Evolutionary conservation across 176 grass and related monocot genomes (phyloP), one percentile per base, ranked within the genome.

Genomic region (Carex cristatella): DNA sequence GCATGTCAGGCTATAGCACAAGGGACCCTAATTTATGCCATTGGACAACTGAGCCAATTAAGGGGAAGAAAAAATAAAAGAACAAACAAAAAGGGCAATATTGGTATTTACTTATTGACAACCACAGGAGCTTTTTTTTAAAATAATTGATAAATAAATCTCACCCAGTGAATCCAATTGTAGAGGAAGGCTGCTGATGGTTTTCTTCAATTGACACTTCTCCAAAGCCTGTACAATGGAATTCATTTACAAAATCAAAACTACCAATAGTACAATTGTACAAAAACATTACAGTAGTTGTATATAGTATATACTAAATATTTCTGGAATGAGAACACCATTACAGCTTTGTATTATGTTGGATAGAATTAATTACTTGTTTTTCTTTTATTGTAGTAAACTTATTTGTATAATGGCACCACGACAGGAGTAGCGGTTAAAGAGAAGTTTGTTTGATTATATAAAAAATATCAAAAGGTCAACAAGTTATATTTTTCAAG

Each of bases 201-300:
- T 88, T 84, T 90, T 91, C 86, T 90, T 95, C 80, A 91, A 72
- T 73, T 92, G 90, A 46, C 92, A 94, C 81, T 87, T 94, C 46
- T 88, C 81, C 84, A 94, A 85, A 81, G 90, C 84, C 92, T 94
- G 58, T 14, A 59, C 14, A 83, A 48, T 65, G 13, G 12, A 83
- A 83, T 40, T 11, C 13, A 67, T 69, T 56, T 32, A 16, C 0
- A 28, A 56, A 56, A 73, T 49, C 28, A 57, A 56, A 33, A 6
- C 13, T 32, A 32, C 1, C 30, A 14, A 10, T 53, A 11, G 5
- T 15, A 77, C 13, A 14, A 10, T 53, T 5, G 5, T 15, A 77
- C n/a, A 51, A 53, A 77, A 69, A 65, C 3, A 69, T 16, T 38
- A 69, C 12, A 31, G 4, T 37, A 7, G 32, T 69, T 38, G 13